Evolutionary conservation across 2,329 filamentous ascomycete genomes (phyloP).

Genomic region (Malbranchea zuffiana): DNA sequence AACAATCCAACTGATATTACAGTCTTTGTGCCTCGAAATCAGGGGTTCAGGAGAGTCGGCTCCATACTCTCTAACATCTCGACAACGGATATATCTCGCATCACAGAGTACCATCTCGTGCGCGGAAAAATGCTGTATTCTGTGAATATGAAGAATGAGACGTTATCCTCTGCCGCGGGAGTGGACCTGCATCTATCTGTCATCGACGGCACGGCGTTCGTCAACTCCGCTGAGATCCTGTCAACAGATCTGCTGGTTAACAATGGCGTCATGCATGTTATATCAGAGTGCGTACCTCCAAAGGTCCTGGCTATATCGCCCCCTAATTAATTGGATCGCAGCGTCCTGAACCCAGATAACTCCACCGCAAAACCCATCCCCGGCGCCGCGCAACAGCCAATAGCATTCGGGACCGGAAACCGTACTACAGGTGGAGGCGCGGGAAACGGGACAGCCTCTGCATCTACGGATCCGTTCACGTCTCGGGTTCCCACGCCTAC

Average conservation of each 20-base stretch:
- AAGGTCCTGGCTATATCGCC: background rate
- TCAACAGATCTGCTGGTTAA: slow-evolving; percentile 40
- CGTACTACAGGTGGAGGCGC: too few relatives aligned
- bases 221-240: slow-evolving; percentile 45
- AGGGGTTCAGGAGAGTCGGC: slow-evolving; percentile 12
- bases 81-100: slow-evolving; percentile 36
- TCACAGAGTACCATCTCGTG: slow-evolving; percentile 57
- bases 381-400: slow-evolving; percentile 33
- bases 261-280: slow-evolving; percentile 49
- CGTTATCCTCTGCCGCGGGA: slow-evolving; percentile 32
- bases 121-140: slow-evolving; percentile 46
- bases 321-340: slow-evolving; percentile 14
- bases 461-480: slow-evolving; percentile 44
- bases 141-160: slow-evolving; percentile 33
- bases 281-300: slow-evolving; percentile 41
- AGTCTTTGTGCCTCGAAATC: slow-evolving; percentile 14
- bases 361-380: slow-evolving; percentile 35
- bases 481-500: slow-evolving; percentile 41
- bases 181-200: slow-evolving; percentile 38
- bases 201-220: slow-evolving; percentile 34
- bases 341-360: slow-evolving; percentile 49
- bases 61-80: slow-evolving; percentile 13
- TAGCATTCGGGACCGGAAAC: slow-evolving; percentile 45
- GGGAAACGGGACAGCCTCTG: slow-evolving; percentile 44
- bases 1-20: slow-evolving; percentile 32